These are phyloP conservation scores for Urochloa ruziziensis DNA, from an alignment of 176 grass and related monocot genomes.

Conservation along the genomic window DNA sequence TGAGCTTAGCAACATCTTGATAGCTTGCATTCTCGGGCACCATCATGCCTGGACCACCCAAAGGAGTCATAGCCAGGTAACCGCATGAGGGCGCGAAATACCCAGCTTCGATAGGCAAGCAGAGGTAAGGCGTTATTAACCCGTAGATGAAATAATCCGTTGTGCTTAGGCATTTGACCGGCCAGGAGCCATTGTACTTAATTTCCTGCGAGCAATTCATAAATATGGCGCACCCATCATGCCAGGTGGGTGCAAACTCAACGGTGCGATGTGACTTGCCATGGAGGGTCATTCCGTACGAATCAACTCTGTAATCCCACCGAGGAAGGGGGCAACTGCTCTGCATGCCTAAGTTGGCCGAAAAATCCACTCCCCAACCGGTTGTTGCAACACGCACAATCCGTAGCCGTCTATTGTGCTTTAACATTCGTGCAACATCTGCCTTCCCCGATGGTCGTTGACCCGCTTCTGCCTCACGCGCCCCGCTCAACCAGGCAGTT, in stretches of 20 bases:
- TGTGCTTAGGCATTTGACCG: constrained; percentile 15
- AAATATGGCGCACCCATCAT: neutral
- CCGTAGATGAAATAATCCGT: constrained; percentile 27
- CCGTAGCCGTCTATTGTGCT: too few species aligned
- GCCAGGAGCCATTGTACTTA: neutral
- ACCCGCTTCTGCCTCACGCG: too few species aligned
- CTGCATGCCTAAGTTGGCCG: too few species aligned
- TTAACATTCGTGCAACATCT: too few species aligned
- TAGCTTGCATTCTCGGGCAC: neutral
- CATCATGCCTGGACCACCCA: neutral
- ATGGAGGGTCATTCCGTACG: too few species aligned
- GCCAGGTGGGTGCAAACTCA: rapidly evolving
- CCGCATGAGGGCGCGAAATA: constrained; percentile 26
- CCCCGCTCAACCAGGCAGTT: too few species aligned
- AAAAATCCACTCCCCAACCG: too few species aligned
- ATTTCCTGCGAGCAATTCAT: constrained; percentile 25
- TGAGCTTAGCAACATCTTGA: neutral
- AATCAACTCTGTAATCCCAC: neutral
- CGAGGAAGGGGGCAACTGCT: too few species aligned
- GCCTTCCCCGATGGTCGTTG: too few species aligned
- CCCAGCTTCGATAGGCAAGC: too few species aligned
- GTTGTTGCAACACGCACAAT: too few species aligned
- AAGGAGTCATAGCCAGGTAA: constrained; percentile 35
- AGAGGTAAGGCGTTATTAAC: too few species aligned
- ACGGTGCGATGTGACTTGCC: rapidly evolving